Evolutionary conservation across 306 rosid species (phyloP).

Genomic region (Corylus avellana): DNA sequence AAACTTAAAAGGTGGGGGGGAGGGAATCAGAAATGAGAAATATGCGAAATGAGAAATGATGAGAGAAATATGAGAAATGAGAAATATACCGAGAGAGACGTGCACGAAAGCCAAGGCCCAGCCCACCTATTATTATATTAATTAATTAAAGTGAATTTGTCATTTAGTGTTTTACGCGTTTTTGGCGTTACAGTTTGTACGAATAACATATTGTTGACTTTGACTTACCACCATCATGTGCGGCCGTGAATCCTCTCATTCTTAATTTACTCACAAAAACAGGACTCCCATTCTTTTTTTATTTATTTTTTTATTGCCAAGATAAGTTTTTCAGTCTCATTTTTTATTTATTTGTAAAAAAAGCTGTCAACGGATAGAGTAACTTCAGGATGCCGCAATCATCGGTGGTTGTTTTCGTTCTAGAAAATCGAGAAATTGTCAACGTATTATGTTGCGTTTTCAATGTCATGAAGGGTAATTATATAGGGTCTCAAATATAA

Average conservation of each 20-base stretch:
- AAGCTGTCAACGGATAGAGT: background rate
- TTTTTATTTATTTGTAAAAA: background rate
- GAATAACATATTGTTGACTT: constrained; percentile 47
- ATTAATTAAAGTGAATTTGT: constrained; percentile 21
- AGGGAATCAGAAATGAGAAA: too few relatives aligned
- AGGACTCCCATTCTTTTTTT: background rate
- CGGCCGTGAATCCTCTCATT: constrained; percentile 12
- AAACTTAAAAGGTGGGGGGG: too few relatives aligned
- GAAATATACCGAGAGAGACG: constrained; percentile 32
- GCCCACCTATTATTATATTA: background rate
- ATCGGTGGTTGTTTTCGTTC: constrained; percentile 37
- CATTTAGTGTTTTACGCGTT: constrained; percentile 60
- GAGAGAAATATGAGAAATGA: too few relatives aligned
- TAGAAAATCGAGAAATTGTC: constrained; percentile 22
- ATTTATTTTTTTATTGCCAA: background rate
- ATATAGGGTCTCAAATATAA: too few relatives aligned
- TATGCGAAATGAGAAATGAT: too few relatives aligned
- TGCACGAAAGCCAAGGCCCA: constrained; percentile 63
- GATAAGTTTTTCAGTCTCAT: background rate
- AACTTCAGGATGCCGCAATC: constrained; percentile 52
- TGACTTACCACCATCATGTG: constrained; percentile 49
- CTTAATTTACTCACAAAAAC: background rate
- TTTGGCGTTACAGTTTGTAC: constrained; percentile 26
- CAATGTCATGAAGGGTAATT: background rate
- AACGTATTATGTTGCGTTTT: constrained; percentile 23